A percentile compares a stretch with the other conserved stretches of the same genome.
phyloP scores from a whole-genome alignment of 2,329 filamentous ascomycete species.

The Trichocomaceae sp. region DNA sequence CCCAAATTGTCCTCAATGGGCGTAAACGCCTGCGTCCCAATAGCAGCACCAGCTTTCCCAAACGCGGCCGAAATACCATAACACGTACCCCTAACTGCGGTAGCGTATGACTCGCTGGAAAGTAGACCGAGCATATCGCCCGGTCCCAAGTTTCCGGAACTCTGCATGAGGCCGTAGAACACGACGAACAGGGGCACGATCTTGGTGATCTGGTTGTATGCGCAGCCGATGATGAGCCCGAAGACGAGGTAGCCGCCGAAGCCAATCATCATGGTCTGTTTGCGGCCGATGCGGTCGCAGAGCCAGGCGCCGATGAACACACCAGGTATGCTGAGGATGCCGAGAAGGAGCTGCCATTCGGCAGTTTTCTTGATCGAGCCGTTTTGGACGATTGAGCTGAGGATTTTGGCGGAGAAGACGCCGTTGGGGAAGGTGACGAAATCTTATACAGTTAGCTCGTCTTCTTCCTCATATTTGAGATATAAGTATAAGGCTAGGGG shows the following conservation, averaged over 20 bases:
- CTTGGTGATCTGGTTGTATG: conserved; percentile 44
- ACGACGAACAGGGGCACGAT: conserved; percentile 48
- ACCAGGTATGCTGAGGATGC: conserved; percentile 43
- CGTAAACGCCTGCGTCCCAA: conserved; percentile 48
- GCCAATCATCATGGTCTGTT: conserved; percentile 47
- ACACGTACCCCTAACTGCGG: conserved; percentile 47
- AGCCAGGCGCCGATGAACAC: conserved; percentile 46
- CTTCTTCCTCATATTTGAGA: not conserved
- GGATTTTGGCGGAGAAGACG: conserved; percentile 42
- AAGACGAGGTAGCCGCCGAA: conserved; percentile 48
- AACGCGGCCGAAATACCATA: conserved; percentile 48
- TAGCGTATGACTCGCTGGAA: conserved; percentile 48
- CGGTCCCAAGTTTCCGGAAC: conserved; percentile 45
- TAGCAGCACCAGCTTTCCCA: conserved; percentile 47
- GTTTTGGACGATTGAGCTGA: conserved; percentile 34
- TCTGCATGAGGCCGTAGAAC: conserved; percentile 48
- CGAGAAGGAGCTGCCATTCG: conserved; percentile 44
- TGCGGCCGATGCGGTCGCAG: conserved; percentile 44
- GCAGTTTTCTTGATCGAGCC: conserved; percentile 39
- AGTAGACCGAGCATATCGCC: conserved; percentile 48
- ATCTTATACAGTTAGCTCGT: conserved; percentile 12
- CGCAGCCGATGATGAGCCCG: conserved; percentile 47
- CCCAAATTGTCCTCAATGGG: conserved; percentile 43
- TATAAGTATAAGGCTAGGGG: too few relatives aligned
- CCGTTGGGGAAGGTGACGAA: conserved; percentile 45